Conservation (phyloP, 495 filamentous ascomycete genomes). For the Talaromyces wortmannii region DNA sequence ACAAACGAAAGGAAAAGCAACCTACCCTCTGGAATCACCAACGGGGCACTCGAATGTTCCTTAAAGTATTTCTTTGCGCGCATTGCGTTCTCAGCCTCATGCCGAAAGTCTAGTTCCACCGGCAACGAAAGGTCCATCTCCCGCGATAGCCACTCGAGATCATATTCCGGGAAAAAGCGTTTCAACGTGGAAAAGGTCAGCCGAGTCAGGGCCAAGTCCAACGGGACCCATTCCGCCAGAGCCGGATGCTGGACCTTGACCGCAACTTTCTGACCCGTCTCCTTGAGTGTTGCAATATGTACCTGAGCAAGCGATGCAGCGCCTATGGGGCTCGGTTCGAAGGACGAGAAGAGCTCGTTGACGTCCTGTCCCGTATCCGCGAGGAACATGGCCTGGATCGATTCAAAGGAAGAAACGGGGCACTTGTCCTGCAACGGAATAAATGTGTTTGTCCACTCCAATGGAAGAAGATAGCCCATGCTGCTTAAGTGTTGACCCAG, state of each 20-base stretch:
- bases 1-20: not conserved
- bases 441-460: slow-evolving; percentile 94
- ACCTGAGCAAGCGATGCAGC: slow-evolving; percentile 95
- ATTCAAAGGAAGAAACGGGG: slow-evolving; percentile 85
- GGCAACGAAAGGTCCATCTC: slow-evolving; percentile 91
- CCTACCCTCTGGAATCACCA: slow-evolving; percentile 74
- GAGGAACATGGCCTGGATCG: slow-evolving; percentile 78
- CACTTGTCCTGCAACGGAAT: slow-evolving; percentile 95
- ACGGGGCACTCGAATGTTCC: slow-evolving; percentile 57
- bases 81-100: slow-evolving; percentile 81
- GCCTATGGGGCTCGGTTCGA: slow-evolving; percentile 73
- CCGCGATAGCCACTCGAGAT: slow-evolving; percentile 88
- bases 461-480: slow-evolving; percentile 91
- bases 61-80: slow-evolving; percentile 74
- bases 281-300: slow-evolving; percentile 79
- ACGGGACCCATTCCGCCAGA: slow-evolving; percentile 82
- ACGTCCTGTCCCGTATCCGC: slow-evolving; percentile 76
- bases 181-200: slow-evolving; percentile 89
- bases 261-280: slow-evolving; percentile 83
- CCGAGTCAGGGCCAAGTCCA: slow-evolving; percentile 80
- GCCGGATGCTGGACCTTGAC: slow-evolving; percentile 96
- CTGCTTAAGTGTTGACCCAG: slow-evolving; percentile 93
- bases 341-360: slow-evolving; percentile 75
- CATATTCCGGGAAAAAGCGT: slow-evolving; percentile 93
- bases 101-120: slow-evolving; percentile 82